Evolutionary conservation across 257 asterid genomes (phyloP).

Genomic region (Solanum clarkiae): DNA sequence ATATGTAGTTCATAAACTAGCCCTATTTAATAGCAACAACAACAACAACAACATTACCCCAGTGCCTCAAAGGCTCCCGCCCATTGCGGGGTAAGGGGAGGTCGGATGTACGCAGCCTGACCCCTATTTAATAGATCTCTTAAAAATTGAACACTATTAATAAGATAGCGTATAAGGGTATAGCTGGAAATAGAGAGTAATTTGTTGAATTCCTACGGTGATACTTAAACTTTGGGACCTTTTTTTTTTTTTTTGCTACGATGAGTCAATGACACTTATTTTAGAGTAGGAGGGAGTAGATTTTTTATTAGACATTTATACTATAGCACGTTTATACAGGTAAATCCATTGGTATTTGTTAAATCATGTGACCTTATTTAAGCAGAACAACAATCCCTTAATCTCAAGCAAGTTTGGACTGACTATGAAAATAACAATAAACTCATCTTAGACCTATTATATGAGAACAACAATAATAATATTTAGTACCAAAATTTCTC

Average conservation of each 20-base stretch:
- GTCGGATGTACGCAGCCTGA: no score
- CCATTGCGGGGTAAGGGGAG: no score
- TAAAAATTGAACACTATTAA: background rate
- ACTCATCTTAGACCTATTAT: background rate
- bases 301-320: background rate
- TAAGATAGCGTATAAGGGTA: background rate
- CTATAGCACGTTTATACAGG: background rate
- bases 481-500: background rate
- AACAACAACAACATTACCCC: no score
- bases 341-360: background rate
- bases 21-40: background rate
- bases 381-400: background rate
- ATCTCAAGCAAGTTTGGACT: background rate
- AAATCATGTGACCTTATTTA: background rate
- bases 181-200: background rate
- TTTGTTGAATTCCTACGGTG: background rate
- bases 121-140: background rate
- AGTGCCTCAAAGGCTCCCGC: no score
- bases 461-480: background rate
- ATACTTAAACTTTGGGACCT: background rate
- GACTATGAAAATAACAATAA: background rate
- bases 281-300: background rate
- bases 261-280: background rate
- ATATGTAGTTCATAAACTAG: background rate
- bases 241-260: background rate